Evolutionary conservation across 2,329 filamentous ascomycete species (phyloP).

Genomic region (Neonectria coccinea): DNA sequence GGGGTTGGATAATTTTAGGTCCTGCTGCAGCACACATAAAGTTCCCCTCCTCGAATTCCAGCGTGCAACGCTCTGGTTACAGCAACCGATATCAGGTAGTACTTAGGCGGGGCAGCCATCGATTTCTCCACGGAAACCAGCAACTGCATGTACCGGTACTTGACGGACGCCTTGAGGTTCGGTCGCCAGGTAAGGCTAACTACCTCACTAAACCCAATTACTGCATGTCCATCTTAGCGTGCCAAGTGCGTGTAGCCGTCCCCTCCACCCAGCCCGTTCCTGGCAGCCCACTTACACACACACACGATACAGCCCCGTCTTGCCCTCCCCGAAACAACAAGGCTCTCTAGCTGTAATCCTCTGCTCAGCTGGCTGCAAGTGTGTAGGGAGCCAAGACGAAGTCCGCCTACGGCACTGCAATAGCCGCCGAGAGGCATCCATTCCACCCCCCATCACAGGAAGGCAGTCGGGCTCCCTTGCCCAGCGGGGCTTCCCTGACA

Average conservation of each 20-base stretch:
- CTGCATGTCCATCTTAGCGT: background rate
- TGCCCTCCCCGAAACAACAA: background rate
- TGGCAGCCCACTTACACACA: background rate
- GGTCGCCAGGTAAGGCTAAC: background rate
- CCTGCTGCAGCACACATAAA: background rate
- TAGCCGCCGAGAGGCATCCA: conserved; percentile 2
- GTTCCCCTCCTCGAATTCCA: background rate
- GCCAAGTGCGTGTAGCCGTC: background rate
- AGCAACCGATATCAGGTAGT: too few species aligned
- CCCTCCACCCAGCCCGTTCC: background rate
- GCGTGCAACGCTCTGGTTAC: background rate
- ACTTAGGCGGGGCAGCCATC: too few species aligned
- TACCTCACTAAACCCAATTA: background rate
- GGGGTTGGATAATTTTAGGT: background rate
- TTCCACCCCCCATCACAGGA: too few species aligned
- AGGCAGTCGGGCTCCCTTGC: background rate
- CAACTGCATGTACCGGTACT: background rate
- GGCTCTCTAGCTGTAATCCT: background rate
- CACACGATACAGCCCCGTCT: background rate
- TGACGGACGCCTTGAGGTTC: background rate
- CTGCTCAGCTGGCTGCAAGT: background rate
- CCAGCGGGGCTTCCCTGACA: background rate
- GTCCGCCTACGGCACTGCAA: background rate
- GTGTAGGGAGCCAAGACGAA: background rate
- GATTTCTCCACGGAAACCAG: background rate